Percentiles rank a stretch among this genome's conserved stretches.
phyloP scores from a whole-genome alignment of 306 rosid species.

The Quercus robur region DNA sequence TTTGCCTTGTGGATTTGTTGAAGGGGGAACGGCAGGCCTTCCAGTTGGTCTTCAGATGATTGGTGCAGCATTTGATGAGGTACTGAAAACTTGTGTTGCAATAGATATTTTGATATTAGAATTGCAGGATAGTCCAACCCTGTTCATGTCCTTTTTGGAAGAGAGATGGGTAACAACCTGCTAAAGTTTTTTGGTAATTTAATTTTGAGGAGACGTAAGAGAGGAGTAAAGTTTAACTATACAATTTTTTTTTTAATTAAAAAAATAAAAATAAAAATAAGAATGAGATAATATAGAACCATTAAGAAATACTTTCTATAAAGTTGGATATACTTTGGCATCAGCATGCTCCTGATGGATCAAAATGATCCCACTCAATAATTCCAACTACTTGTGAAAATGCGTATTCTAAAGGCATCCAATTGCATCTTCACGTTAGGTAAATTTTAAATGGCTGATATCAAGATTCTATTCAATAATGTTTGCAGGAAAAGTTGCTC shows the following conservation, averaged over 20 bases:
- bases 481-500: constrained; percentile 71
- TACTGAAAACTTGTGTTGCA: constrained; percentile 25
- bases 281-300: no score
- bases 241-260: no score
- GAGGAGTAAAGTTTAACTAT: not conserved
- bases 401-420: not conserved
- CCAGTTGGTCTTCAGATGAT: constrained; percentile 97
- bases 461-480: not conserved
- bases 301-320: no score
- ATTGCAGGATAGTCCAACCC: not conserved
- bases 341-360: no score
- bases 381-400: not conserved
- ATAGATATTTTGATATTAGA: constrained; percentile 8
- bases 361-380: not conserved
- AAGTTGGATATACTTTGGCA: no score
- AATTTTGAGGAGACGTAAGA: not conserved
- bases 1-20: constrained; percentile 93
- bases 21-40: constrained; percentile 74
- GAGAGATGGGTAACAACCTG: not conserved
- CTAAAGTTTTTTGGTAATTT: not conserved
- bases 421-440: not conserved
- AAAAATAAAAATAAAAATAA: no score
- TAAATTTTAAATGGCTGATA: not conserved
- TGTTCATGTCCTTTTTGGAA: not conserved
- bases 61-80: constrained; percentile 92